phyloP scores from a whole-genome alignment of 352 stramenopile species.

The Plasmopara viticola region DNA sequence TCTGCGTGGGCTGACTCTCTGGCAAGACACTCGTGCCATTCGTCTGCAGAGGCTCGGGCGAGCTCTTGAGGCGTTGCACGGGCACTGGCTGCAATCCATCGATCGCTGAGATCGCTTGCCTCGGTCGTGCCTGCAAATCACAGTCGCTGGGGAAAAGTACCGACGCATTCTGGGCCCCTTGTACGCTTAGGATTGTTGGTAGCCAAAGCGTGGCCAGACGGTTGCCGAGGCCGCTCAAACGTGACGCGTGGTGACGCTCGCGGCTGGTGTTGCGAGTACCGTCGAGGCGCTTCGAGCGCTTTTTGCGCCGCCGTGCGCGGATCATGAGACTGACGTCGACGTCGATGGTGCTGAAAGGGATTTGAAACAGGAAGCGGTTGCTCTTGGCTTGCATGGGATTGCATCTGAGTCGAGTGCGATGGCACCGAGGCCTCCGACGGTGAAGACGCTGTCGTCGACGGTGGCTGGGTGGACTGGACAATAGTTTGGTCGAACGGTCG shows the following conservation, averaged over 20 bases:
- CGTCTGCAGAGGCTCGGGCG: conserved; percentile 3
- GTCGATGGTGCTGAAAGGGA: not conserved
- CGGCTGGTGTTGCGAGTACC: not conserved
- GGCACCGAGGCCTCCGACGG: not conserved
- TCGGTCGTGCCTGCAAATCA: too few species aligned
- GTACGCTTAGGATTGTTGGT: conserved; percentile 8
- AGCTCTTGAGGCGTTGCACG: not conserved
- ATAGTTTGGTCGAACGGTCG: conserved; percentile 16
- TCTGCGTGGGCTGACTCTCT: conserved; percentile 10
- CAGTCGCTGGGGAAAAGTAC: too few species aligned
- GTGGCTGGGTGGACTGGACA: conserved; percentile 2
- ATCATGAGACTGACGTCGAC: not conserved
- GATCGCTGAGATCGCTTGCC: too few species aligned
- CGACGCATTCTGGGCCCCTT: not conserved
- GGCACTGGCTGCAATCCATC: not conserved
- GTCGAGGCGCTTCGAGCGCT: not conserved
- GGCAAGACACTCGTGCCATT: not conserved
- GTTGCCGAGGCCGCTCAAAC: conserved; percentile 1
- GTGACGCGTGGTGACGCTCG: not conserved
- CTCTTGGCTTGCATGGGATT: not conserved
- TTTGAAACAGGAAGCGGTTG: not conserved
- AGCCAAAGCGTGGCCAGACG: not conserved
- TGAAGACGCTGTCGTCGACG: not conserved
- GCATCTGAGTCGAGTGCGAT: not conserved
- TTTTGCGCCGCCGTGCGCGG: not conserved